Evolutionary conservation across 495 filamentous ascomycete genomes (phyloP).

Genomic region (Apiosordaria backusii): DNA sequence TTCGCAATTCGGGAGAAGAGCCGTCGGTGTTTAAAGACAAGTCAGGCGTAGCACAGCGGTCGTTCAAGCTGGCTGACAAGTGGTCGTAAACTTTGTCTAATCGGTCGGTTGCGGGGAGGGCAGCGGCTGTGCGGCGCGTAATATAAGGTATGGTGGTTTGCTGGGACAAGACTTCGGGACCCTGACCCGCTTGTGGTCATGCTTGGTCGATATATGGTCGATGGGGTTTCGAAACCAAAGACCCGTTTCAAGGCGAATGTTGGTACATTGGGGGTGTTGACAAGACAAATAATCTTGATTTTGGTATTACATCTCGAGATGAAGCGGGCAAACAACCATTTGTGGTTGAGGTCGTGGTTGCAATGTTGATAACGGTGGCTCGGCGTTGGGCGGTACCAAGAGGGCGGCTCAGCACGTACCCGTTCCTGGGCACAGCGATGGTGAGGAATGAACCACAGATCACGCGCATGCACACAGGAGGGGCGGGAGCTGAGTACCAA

Average conservation of each 20-base stretch:
- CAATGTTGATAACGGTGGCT: neutral
- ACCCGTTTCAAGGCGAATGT: conserved; percentile 23
- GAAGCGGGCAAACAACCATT: too few relatives aligned
- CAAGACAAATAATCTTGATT: conserved; percentile 7
- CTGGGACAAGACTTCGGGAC: conserved; percentile 7
- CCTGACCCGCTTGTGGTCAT: conserved; percentile 5
- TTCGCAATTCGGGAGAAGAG: neutral
- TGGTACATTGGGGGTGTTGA: conserved; percentile 22
- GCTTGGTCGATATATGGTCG: conserved; percentile 15
- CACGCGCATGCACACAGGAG: conserved; percentile 19
- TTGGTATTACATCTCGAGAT: neutral
- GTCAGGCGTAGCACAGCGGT: neutral
- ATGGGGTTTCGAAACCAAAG: conserved; percentile 22
- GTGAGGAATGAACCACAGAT: conserved; percentile 26
- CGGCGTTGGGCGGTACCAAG: neutral
- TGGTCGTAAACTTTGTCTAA: conserved; percentile 6
- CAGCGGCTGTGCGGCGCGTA: conserved; percentile 24
- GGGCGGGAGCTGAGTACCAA: conserved; percentile 10
- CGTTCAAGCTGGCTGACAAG: conserved; percentile 5
- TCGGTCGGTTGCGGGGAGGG: conserved; percentile 18
- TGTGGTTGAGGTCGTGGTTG: neutral
- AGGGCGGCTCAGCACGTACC: conserved; percentile 1
- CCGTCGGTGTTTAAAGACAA: neutral
- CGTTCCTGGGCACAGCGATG: conserved; percentile 7
- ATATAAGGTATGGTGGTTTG: conserved; percentile 22